Percentiles rank a stretch among this genome's conserved stretches.
Conservation (phyloP, 116 monocot species). For the Iris pallida region DNA sequence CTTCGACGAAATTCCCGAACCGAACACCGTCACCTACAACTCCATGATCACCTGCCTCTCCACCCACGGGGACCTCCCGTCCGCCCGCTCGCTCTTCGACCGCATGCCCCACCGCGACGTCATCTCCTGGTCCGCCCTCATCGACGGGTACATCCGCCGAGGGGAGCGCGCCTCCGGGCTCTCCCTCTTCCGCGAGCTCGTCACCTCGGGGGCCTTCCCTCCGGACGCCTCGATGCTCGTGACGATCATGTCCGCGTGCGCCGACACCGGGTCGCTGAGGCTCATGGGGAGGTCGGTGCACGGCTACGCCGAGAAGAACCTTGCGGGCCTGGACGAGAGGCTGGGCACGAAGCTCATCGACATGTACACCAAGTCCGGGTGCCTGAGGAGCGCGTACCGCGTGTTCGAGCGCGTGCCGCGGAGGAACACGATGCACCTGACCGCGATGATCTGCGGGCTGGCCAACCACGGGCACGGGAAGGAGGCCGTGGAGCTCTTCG, state of each 20-base stretch:
- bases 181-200: slow-evolving; percentile 53
- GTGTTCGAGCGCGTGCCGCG: slow-evolving; percentile 41
- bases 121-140: slow-evolving; percentile 59
- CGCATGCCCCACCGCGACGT: slow-evolving; percentile 46
- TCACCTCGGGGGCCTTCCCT: slow-evolving; percentile 3
- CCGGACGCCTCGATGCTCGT: slow-evolving; percentile 48
- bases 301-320: slow-evolving; percentile 37
- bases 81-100: slow-evolving; percentile 42
- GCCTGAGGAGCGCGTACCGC: slow-evolving; percentile 30
- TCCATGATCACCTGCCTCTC: slow-evolving; percentile 49
- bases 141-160: slow-evolving; percentile 35
- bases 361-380: slow-evolving; percentile 56
- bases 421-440: slow-evolving; percentile 63
- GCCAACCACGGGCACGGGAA: slow-evolving; percentile 49
- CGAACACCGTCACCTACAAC: slow-evolving; percentile 46
- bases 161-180: slow-evolving; percentile 25
- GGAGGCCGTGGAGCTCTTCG: slow-evolving; percentile 45
- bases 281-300: slow-evolving; percentile 57
- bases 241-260: slow-evolving; percentile 40
- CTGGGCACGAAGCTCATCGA: slow-evolving; percentile 57
- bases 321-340: slow-evolving; percentile 21
- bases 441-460: slow-evolving; percentile 65
- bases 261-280: slow-evolving; percentile 20
- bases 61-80: slow-evolving; percentile 8
- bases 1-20: slow-evolving; percentile 60